These are phyloP conservation scores for Musa troglodytarum DNA, from an alignment of 176 grass and related monocot genomes.

Conservation along the genomic window DNA sequence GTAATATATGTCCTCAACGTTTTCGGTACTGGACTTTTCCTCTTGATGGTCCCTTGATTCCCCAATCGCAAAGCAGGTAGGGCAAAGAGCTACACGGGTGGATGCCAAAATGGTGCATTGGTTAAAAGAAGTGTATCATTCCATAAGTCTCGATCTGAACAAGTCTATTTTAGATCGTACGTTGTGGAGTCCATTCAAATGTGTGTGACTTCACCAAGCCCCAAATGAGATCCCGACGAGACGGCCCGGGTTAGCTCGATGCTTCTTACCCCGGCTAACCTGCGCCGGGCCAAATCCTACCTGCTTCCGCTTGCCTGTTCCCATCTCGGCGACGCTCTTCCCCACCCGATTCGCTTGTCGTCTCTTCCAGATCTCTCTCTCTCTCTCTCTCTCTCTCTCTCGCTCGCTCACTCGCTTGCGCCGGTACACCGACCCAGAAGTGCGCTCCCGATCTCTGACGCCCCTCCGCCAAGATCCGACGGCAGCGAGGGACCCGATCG, in stretches of 20 bases:
- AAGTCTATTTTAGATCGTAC: not conserved
- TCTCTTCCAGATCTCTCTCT: not conserved
- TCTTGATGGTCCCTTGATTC: too few relatives aligned
- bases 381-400: not conserved
- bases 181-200: not conserved
- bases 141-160: not conserved
- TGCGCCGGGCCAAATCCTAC: not conserved
- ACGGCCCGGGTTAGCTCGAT: not conserved
- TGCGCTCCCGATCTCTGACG: not conserved
- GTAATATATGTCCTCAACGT: too few relatives aligned
- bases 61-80: too few relatives aligned
- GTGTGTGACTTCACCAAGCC: not conserved
- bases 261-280: not conserved
- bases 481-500: not conserved
- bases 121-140: not conserved
- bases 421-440: not conserved
- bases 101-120: too few relatives aligned
- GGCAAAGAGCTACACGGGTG: too few relatives aligned
- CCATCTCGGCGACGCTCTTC: conserved; percentile 23
- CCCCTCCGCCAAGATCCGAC: not conserved
- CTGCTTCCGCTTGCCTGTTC: conserved; percentile 14
- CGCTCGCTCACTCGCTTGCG: not conserved
- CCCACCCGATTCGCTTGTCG: not conserved
- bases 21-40: too few relatives aligned
- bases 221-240: not conserved